These are phyloP conservation scores for Alternaria sp. DNA, from an alignment of 2,329 filamentous ascomycete genomes.

Conservation along the genomic window DNA sequence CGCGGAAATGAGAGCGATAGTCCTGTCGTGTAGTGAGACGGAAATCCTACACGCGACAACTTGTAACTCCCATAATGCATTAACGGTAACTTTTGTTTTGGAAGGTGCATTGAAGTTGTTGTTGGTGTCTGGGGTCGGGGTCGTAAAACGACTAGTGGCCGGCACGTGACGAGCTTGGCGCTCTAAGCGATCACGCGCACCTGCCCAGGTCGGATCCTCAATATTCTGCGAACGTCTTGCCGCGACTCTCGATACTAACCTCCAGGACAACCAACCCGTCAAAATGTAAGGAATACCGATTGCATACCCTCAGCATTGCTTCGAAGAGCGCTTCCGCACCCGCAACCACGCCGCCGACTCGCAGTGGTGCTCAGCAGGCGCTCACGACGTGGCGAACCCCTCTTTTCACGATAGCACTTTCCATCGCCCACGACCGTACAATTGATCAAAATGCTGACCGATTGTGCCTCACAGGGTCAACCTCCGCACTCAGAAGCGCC, in stretches of 20 bases:
- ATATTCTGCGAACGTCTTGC: conserved; percentile 12
- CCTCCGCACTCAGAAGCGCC: conserved; percentile 99
- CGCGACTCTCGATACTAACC: conserved; percentile 24
- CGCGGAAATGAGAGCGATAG: no score
- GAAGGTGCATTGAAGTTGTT: background rate
- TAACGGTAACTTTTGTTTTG: background rate
- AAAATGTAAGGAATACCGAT: conserved; percentile 50
- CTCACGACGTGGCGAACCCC: conserved; percentile 44
- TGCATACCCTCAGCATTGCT: conserved; percentile 17
- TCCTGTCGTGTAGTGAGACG: no score
- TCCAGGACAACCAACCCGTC: conserved; percentile 49
- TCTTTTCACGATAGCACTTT: conserved; percentile 33
- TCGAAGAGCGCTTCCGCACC: conserved; percentile 26
- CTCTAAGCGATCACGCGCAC: conserved; percentile 16
- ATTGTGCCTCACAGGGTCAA: conserved; percentile 78
- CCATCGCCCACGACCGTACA: conserved; percentile 25
- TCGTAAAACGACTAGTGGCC: conserved; percentile 8
- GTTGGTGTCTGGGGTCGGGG: background rate
- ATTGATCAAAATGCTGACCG: conserved; percentile 38
- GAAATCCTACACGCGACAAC: no score
- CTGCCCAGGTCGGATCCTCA: background rate
- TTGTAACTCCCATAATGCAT: background rate
- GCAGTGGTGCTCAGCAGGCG: conserved; percentile 29
- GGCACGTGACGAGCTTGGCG: conserved; percentile 10
- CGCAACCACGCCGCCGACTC: conserved; percentile 25